A percentile compares a stretch with the other conserved stretches of the same genome.
phyloP scores from a whole-genome alignment of 345 rosid genomes.

The Microcos paniculata region DNA sequence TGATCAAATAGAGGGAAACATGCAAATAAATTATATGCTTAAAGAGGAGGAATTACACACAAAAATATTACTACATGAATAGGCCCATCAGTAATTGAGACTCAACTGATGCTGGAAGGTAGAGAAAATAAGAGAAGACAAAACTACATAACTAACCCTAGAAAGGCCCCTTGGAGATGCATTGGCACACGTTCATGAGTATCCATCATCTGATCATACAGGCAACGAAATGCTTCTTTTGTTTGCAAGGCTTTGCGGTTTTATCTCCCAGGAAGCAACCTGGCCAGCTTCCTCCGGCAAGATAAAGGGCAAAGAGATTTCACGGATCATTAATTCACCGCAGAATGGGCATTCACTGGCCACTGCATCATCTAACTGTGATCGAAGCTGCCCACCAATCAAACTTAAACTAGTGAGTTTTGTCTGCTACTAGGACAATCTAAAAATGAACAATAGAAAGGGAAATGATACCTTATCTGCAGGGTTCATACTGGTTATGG shows the following conservation, averaged over 20 bases:
- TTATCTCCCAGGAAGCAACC: constrained; percentile 84
- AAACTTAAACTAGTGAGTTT: not conserved
- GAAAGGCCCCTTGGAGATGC: not conserved
- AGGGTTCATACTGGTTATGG: constrained; percentile 59
- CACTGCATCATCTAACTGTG: constrained; percentile 90
- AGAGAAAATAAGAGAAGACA: not conserved
- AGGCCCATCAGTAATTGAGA: not conserved
- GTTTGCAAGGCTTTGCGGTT: constrained; percentile 54
- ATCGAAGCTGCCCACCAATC: constrained; percentile 62
- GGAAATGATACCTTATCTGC: constrained; percentile 64
- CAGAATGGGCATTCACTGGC: constrained; percentile 96
- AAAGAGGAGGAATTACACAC: not conserved
- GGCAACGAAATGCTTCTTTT: constrained; percentile 64
- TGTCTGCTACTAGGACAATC: not conserved
- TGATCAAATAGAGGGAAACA: not conserved
- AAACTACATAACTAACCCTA: not conserved
- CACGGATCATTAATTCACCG: constrained; percentile 87
- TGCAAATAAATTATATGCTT: not conserved
- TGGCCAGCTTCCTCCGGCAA: constrained; percentile 64
- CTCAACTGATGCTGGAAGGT: not conserved
- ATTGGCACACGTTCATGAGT: not conserved
- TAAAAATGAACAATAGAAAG: not conserved
- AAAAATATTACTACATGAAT: not conserved
- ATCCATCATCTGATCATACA: constrained; percentile 13
- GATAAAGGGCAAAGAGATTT: constrained; percentile 74